Percentiles rank a stretch among this genome's conserved stretches.
Conservation (phyloP, 2,329 filamentous ascomycete species). For the Amauroascus verrucosus region DNA sequence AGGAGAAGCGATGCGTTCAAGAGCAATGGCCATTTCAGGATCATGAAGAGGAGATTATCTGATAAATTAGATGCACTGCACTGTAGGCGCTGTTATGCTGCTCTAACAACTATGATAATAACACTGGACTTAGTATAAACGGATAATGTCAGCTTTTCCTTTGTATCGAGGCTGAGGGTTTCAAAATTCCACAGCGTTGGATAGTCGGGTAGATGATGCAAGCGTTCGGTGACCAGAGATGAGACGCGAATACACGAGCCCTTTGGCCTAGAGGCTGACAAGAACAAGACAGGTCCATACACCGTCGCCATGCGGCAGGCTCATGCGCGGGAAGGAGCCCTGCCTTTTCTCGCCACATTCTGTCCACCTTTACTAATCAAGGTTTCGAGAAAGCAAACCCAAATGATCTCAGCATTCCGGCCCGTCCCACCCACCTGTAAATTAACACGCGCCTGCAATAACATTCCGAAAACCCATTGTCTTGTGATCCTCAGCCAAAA, state of each 20-base stretch:
- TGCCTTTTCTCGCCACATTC: too few species aligned
- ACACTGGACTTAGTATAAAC: not conserved
- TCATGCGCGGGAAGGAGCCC: not conserved
- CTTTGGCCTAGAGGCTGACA: constrained; percentile 2
- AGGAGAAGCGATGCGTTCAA: constrained; percentile 10
- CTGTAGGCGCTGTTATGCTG: not conserved
- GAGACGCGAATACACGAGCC: constrained; percentile 2
- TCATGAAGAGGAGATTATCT: constrained; percentile 10
- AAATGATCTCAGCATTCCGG: too few species aligned
- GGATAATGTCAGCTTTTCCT: not conserved
- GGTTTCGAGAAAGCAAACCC: too few species aligned
- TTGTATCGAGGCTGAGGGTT: not conserved
- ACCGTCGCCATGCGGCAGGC: not conserved
- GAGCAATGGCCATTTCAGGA: constrained; percentile 14
- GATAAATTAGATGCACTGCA: not conserved
- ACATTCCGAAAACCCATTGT: too few species aligned
- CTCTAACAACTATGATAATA: not conserved
- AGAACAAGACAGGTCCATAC: constrained; percentile 3
- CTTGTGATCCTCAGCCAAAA: too few species aligned
- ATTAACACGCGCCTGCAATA: too few species aligned
- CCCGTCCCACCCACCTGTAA: too few species aligned
- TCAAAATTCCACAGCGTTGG: not conserved
- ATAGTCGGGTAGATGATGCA: not conserved
- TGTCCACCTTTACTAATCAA: too few species aligned
- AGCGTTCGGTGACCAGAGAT: not conserved